Evolutionary conservation across 2,329 filamentous ascomycete species (phyloP), one percentile per base, ranked within the genome.

Genomic region (Amylocarpus encephaloides): DNA sequence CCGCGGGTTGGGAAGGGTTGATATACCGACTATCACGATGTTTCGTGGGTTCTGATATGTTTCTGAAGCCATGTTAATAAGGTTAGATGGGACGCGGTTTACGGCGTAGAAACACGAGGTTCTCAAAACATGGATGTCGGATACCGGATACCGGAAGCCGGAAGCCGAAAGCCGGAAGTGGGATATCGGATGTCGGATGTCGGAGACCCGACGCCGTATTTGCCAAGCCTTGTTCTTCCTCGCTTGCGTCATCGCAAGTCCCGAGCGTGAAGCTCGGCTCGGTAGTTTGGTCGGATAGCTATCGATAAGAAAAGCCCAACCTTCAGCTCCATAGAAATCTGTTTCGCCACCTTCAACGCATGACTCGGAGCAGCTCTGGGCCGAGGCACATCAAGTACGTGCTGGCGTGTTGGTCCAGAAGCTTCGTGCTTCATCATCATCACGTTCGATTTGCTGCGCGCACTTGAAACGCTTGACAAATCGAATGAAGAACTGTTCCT

Each of bases 11-110:
- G 11, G 13, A 16, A n/a, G 15, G 15, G n/a, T 40, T 32, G 35
- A 48, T 56, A 7, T 59, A 64, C 65, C 65, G 26, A 67, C 51
- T 11, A 67, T 66, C 10, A 67, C 59, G 46, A 67, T 66, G 26
- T 67, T 59, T 33, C 59, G 53, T 45, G 56, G 38, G 33, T 43
- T 47, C 33, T 55, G 51, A 13, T 32, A 19, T 29, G 51, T 16
- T 39, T 55, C 56, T 45, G 54, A 44, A 29, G 54, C 36, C 54
- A 59, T 50, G 10, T 13, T n/a, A n/a, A n/a, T n/a, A n/a, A n/a
- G n/a, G n/a, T n/a, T 10, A 13, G 12, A 13, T 36, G 12, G 34
- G 15, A 36, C 11, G 11, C 12, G 11, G 34, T 36, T 36, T 16
- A 4, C 4, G 5, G 34, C 10, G 15, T 36, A 16, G 34, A 16